Evolutionary conservation across 2,329 filamentous ascomycete genomes (phyloP), one percentile per base, ranked within the genome.

Genomic region (Pseudopithomyces chartarum): DNA sequence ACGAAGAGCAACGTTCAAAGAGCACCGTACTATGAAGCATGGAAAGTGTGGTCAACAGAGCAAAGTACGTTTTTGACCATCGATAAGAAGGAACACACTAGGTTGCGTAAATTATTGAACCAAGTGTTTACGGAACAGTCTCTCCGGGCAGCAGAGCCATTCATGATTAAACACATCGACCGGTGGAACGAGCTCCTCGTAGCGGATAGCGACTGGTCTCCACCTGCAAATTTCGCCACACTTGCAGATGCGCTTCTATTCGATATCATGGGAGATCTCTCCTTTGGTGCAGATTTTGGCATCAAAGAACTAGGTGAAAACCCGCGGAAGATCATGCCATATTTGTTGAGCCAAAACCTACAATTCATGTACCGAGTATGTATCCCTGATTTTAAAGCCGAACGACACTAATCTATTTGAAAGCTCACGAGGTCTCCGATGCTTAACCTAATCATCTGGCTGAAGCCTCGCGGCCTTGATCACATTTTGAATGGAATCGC

Each of bases 261-360:
- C 56, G 79, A 81, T 54, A 72, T 81, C 34, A 46, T 46, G 23
- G 77, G 76, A 11, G 76, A 79, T 47, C 60, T 78, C 1, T 67
- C 60, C 39, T 73, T 77, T 54, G 73, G 73, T 40, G n/a, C 26
- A 1, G 23, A 22, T 20, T 46, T 46, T 23, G 8, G 66, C 26
- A 73, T 78, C 61, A 58, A 65, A 39, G 62, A 68, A 44, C 52
- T 62, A 1, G 62, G 61, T 5, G 23, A 49, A 11, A 63, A 61
- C 34, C 36, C 22, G 34, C 34, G 55, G 22, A 60, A 54, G 48
- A 3, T 2, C 1, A 38, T 55, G 13, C 40, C 29, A 7, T 54
- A 19, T 52, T 46, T 20, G 19, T 23, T 49, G 8, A 12, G 51
- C 19, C 23, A 56, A n/a, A 19, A 53, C 19, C 6, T 26, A 19